phyloP scores from a whole-genome alignment of 2,329 filamentous ascomycete genomes.

The Hypomyces perniciosus region DNA sequence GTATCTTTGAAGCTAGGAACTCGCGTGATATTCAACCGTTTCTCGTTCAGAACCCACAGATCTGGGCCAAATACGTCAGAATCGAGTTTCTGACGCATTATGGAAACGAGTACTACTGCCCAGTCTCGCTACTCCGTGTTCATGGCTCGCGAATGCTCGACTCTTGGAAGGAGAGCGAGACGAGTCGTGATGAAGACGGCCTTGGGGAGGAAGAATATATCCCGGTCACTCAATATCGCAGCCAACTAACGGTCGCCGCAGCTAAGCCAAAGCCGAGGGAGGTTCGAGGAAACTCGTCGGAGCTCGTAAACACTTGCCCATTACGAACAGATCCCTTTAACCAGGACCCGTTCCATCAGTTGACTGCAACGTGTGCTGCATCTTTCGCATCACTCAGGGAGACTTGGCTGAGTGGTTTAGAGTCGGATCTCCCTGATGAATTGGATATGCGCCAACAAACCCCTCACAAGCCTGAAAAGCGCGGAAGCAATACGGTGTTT shows the following conservation, averaged over 20 bases:
- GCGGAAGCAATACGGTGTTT: neutral
- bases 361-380: conserved; percentile 8
- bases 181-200: conserved; percentile 56
- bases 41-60: conserved; percentile 85
- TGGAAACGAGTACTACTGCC: conserved; percentile 95
- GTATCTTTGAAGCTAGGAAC: conserved; percentile 85
- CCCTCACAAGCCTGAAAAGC: neutral
- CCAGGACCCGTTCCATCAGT: conserved; percentile 1
- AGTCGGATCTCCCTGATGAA: neutral
- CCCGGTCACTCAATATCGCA: neutral
- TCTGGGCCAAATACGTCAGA: conserved; percentile 89
- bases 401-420: neutral
- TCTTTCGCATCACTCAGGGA: neutral
- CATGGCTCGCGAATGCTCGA: conserved; percentile 97
- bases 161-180: conserved; percentile 79
- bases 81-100: conserved; percentile 92
- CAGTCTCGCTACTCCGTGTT: conserved; percentile 80
- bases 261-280: neutral
- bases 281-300: neutral
- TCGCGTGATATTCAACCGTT: conserved; percentile 93
- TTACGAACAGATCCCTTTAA: neutral
- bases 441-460: neutral
- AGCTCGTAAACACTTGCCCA: neutral
- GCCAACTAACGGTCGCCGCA: neutral
- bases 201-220: conserved; percentile 28